These are phyloP conservation scores for Entomortierella chlamydospora DNA, from an alignment of 192 early-diverging fungal species.

Conservation along the genomic window DNA sequence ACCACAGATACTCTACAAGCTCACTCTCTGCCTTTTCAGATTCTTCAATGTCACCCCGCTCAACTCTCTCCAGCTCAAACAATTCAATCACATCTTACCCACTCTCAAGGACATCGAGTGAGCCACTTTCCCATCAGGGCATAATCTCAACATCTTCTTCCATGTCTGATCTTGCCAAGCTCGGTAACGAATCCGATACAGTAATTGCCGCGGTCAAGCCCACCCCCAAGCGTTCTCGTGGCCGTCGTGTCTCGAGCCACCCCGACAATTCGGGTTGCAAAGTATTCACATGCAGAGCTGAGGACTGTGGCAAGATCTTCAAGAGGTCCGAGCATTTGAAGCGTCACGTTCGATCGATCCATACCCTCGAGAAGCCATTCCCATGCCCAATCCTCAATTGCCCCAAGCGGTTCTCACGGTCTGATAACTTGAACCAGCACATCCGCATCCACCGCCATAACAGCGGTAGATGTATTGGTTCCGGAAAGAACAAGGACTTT, in stretches of 20 bases:
- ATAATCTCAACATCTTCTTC: conserved; percentile 29
- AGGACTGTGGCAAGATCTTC: conserved; percentile 69
- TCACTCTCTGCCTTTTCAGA: conserved; percentile 36
- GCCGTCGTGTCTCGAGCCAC: conserved; percentile 62
- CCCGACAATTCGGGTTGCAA: conserved; percentile 61
- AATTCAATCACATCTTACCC: conserved; percentile 25
- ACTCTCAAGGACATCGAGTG: conserved; percentile 32
- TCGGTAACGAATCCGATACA: neutral
- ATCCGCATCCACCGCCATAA: conserved; percentile 64
- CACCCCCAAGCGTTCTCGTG: conserved; percentile 58
- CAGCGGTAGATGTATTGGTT: conserved; percentile 18
- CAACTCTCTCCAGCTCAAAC: conserved; percentile 20
- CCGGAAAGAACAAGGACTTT: conserved; percentile 44
- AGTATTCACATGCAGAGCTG: conserved; percentile 63
- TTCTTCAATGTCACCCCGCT: conserved; percentile 45
- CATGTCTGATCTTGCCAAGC: conserved; percentile 13
- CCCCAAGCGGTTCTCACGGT: conserved; percentile 65
- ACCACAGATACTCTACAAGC: conserved; percentile 42
- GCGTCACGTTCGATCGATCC: conserved; percentile 69
- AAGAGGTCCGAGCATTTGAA: conserved; percentile 72
- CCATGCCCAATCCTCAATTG: conserved; percentile 64
- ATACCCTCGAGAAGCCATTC: conserved; percentile 68
- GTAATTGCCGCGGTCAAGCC: neutral
- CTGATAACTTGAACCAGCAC: conserved; percentile 68
- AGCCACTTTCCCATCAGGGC: conserved; percentile 27